These are phyloP conservation scores for Cyclotella baltica DNA, from an alignment of 108 stramenopile genomes.

Conservation along the genomic window DNA sequence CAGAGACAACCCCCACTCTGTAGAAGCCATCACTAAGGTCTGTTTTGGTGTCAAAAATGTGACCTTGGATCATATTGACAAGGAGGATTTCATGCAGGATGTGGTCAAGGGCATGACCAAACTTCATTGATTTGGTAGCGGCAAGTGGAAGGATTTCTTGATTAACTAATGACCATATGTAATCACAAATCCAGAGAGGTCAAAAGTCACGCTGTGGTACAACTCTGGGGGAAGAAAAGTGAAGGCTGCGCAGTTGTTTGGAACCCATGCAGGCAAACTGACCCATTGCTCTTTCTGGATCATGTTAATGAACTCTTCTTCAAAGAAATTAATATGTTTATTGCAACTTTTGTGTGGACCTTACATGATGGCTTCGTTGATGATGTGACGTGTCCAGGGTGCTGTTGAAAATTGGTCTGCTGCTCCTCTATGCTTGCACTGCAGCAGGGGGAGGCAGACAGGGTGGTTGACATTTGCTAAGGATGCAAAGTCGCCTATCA, in stretches of 20 bases:
- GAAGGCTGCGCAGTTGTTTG: not conserved
- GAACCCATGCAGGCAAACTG: constrained; percentile 12
- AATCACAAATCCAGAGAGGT: constrained; percentile 34
- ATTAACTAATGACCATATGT: constrained; percentile 37
- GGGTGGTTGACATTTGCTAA: constrained; percentile 37
- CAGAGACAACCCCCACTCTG: constrained; percentile 14
- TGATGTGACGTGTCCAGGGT: constrained; percentile 13
- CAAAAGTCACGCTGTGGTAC: constrained; percentile 28
- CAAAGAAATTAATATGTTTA: constrained; percentile 13
- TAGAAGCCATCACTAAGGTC: constrained; percentile 38
- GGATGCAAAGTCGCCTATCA: constrained; percentile 19
- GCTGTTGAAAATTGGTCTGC: constrained; percentile 35
- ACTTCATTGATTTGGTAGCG: constrained; percentile 44
- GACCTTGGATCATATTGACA: constrained; percentile 8
- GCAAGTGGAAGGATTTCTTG: constrained; percentile 33
- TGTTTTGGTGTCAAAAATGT: constrained; percentile 22
- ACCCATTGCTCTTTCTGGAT: constrained; percentile 14
- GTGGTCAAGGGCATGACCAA: constrained; percentile 42
- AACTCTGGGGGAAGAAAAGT: constrained; percentile 17
- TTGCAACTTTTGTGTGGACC: constrained; percentile 42
- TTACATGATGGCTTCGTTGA: constrained; percentile 3
- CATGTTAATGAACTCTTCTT: constrained; percentile 20
- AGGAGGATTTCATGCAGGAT: constrained; percentile 27
- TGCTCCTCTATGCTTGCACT: constrained; percentile 29
- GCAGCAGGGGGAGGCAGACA: constrained; percentile 22